These are phyloP conservation scores for Auricularia heimuer DNA, from an alignment of 768 basidiomycete species.

Conservation along the genomic window DNA sequence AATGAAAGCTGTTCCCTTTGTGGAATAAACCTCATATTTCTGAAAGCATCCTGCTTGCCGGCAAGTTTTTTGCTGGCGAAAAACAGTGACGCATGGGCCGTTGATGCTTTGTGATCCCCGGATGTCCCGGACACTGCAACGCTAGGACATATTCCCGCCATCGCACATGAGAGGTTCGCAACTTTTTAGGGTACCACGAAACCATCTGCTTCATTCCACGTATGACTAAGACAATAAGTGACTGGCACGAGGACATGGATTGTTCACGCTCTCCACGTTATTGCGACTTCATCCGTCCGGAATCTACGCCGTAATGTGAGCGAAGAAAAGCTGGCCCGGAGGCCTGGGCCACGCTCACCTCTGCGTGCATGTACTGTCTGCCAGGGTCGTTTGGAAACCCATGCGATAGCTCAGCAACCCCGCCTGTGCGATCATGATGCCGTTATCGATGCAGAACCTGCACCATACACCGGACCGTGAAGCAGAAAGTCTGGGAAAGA, in stretches of 20 bases:
- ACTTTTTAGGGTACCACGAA: too few species aligned
- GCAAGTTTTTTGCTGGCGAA: too few species aligned
- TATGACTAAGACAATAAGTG: not conserved
- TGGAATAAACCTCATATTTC: too few species aligned
- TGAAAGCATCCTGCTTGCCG: too few species aligned
- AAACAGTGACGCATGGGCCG: too few species aligned
- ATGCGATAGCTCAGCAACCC: constrained; percentile 86
- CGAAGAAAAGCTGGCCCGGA: not conserved
- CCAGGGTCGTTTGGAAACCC: constrained; percentile 70
- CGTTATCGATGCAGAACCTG: constrained; percentile 98
- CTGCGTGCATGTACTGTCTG: constrained; percentile 85
- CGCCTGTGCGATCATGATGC: constrained; percentile 99
- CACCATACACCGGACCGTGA: constrained; percentile 1
- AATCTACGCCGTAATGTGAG: constrained; percentile 43
- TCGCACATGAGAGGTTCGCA: too few species aligned
- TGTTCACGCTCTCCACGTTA: constrained; percentile 69
- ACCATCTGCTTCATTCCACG: not conserved
- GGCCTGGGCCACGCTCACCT: constrained; percentile 40
- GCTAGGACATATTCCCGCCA: too few species aligned
- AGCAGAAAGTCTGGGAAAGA: not conserved
- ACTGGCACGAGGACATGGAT: not conserved
- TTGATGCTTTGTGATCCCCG: too few species aligned
- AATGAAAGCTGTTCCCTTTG: too few species aligned
- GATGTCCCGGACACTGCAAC: too few species aligned
- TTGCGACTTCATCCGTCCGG: constrained; percentile 88